phyloP scores from a whole-genome alignment of 305 asterid species.

The Euphrasia arctica region DNA sequence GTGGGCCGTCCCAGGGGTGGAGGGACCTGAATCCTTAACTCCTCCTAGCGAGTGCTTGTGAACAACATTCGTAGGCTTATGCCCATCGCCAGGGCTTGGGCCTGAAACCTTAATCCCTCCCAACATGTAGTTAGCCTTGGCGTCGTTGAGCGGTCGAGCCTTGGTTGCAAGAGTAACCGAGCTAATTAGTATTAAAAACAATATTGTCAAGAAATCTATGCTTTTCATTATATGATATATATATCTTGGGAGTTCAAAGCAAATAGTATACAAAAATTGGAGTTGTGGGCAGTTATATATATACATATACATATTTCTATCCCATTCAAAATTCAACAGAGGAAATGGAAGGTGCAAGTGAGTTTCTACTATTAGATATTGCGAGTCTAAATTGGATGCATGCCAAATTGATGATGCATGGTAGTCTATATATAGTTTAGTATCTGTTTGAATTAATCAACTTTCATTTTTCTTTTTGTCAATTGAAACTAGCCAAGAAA shows the following conservation, averaged over 20 bases:
- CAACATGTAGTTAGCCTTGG: slow-evolving; percentile 10
- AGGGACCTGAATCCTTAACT: slow-evolving; percentile 25
- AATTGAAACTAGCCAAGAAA: no score
- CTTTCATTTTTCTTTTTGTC: no score
- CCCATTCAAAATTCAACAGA: no score
- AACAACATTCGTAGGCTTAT: background rate
- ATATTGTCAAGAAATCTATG: slow-evolving; percentile 5
- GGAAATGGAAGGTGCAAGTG: no score
- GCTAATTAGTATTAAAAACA: slow-evolving; percentile 13
- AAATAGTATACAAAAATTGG: background rate
- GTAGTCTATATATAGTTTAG: no score
- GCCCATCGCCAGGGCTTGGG: slow-evolving; percentile 21
- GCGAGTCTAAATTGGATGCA: no score
- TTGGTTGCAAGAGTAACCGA: slow-evolving; percentile 8
- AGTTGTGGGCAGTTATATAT: background rate
- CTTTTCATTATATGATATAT: slow-evolving; percentile 8
- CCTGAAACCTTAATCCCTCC: slow-evolving; percentile 33
- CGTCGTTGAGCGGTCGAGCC: slow-evolving; percentile 31
- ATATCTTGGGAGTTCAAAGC: no score
- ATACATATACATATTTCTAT: no score
- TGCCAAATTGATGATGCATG: no score
- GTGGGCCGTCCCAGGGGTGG: slow-evolving; percentile 27
- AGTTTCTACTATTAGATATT: no score
- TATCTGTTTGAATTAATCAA: no score
- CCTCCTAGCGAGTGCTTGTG: slow-evolving; percentile 11